Base-by-base conservation (phyloP, 202 grass and related monocot species). In the Digitaria exilis region DNA sequence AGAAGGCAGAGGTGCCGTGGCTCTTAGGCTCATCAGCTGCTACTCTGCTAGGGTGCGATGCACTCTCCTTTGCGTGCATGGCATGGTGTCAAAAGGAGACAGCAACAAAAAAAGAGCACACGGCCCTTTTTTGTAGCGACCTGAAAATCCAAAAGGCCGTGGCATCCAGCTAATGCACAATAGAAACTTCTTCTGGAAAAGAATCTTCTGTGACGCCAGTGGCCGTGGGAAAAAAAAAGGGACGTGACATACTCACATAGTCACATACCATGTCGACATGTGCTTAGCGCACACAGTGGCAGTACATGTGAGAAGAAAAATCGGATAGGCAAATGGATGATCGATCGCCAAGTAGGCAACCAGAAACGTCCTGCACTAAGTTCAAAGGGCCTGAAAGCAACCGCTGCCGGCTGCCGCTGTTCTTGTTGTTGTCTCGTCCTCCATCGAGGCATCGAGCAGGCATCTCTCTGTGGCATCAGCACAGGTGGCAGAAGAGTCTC, bases 281-380 rank as follows among this genome's bases (percentile, higher is more conserved):
- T 26, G 71, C 71, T 52, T 17, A 21, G 57, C 17, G 28, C 73
- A 4, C 45, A 72, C 45, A 51, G 26, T 19, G 46, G 17, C 41
- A 25, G 21, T 61, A 29, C 65, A 30, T 41, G 30, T 18, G 42
- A 78, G 65, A 60, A 24, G 83, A 80, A 80, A 66, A 71, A 71
- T 29, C 42, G 4, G 46, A 18, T 18, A 71, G 22, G 8, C 44
- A 49, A n/a, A 48, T 64, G 25, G 63, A 73, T n/a, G n/a, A n/a
- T 77, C 37, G 6, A 39, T 61, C 71, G 77, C 44, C 48, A 59
- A 68, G 69, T 76, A 88, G 88, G 46, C 76, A 85, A 85, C 73
- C 55, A 81, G 76, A 79, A 29, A 68, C 52, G 59, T 73, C 76
- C 22, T 4, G n/a, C 54, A 8, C 76, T 56, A 55, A 65, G 78